phyloP scores from a whole-genome alignment of 2,329 filamentous ascomycete genomes.

The Ilyonectria mors-panacis region DNA sequence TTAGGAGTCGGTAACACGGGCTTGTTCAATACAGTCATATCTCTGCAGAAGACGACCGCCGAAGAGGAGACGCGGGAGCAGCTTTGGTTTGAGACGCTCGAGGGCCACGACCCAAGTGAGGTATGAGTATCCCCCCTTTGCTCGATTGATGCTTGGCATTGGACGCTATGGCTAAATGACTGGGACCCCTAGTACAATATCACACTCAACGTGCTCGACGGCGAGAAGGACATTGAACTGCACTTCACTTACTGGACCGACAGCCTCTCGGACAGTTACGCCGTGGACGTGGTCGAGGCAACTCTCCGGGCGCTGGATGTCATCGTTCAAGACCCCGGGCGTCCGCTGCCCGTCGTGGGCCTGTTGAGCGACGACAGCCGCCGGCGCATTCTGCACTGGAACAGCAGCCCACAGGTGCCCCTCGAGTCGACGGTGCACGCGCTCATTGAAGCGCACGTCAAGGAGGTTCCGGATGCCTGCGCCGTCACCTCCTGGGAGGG shows the following conservation, averaged over 20 bases:
- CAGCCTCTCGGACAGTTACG: neutral
- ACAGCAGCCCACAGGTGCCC: neutral
- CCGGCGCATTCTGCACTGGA: neutral
- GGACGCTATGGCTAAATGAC: neutral
- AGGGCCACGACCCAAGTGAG: neutral
- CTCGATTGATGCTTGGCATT: neutral
- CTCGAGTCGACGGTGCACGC: constrained; percentile 4
- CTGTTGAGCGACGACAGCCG: neutral
- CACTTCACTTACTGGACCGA: neutral
- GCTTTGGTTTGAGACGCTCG: neutral
- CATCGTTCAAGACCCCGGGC: neutral
- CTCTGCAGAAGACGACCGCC: neutral
- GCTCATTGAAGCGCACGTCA: constrained; percentile 13
- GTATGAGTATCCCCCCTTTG: neutral
- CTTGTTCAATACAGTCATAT: constrained; percentile 18
- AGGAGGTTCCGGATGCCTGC: neutral
- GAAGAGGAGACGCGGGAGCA: neutral
- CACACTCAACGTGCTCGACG: neutral
- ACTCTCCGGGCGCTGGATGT: neutral
- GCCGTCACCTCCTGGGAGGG: constrained; percentile 16
- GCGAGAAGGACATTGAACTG: neutral
- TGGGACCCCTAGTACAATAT: neutral
- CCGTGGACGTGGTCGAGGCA: neutral
- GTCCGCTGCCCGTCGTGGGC: neutral
- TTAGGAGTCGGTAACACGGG: constrained; percentile 10